These are phyloP conservation scores for Prunus davidiana DNA, from an alignment of 306 rosid species.

Conservation along the genomic window DNA sequence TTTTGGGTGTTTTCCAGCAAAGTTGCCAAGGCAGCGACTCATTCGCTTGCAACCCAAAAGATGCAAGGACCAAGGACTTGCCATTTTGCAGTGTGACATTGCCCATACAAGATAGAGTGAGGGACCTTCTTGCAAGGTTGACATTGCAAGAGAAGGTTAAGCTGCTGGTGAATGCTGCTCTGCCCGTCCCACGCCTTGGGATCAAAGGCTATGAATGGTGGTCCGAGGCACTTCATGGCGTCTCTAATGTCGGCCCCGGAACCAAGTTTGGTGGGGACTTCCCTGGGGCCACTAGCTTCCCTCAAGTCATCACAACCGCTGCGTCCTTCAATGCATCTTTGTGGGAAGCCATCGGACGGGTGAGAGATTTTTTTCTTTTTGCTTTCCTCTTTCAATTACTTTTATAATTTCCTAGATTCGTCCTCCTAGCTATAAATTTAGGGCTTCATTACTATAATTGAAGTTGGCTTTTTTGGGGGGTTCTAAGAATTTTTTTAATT, in stretches of 20 bases:
- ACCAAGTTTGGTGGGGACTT: conserved; percentile 55
- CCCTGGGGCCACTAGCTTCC: conserved; percentile 86
- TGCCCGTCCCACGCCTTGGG: conserved; percentile 67
- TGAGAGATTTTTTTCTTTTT: conserved; percentile 17
- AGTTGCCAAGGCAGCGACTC: conserved; percentile 39
- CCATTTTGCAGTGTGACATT: conserved; percentile 47
- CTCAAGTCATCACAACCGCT: conserved; percentile 94
- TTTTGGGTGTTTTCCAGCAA: background rate
- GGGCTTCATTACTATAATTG: too few species aligned
- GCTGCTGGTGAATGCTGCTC: conserved; percentile 62
- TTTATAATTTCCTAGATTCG: too few species aligned
- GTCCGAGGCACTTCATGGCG: conserved; percentile 98
- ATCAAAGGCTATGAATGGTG: conserved; percentile 90
- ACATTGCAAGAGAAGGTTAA: conserved; percentile 70
- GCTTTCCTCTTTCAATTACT: background rate
- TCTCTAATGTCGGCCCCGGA: conserved; percentile 88
- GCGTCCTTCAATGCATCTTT: conserved; percentile 85
- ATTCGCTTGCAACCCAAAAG: conserved; percentile 71
- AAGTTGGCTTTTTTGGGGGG: too few species aligned
- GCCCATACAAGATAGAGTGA: conserved; percentile 53
- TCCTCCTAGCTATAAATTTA: too few species aligned
- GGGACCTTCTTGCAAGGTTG: conserved; percentile 66
- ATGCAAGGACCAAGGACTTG: conserved; percentile 29
- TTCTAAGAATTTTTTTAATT: too few species aligned
- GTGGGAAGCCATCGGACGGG: conserved; percentile 96